A percentile compares a stretch with the other conserved stretches of the same genome.
Conservation (phyloP, 345 rosid genomes). For the Salix caprea region DNA sequence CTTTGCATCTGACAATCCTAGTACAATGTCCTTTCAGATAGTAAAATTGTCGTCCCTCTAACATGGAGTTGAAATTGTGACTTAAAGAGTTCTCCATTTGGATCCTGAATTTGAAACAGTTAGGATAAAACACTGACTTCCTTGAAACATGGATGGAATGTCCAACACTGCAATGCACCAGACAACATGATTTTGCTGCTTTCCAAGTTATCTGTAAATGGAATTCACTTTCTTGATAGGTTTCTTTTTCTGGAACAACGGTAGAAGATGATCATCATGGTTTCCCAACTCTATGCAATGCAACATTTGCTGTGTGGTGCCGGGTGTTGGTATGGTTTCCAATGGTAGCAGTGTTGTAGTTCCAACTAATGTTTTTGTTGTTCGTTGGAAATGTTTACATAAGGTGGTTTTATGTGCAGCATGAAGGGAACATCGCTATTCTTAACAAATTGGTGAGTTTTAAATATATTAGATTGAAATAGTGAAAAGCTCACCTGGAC, state of each 20-base stretch:
- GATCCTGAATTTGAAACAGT: background rate
- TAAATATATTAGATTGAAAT: background rate
- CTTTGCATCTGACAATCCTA: background rate
- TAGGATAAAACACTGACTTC: background rate
- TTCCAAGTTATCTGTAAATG: background rate
- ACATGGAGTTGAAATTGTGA: background rate
- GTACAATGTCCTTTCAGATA: background rate
- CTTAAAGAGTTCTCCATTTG: background rate
- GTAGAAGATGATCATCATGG: constrained; percentile 47
- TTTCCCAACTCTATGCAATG: constrained; percentile 52
- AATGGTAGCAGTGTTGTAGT: background rate
- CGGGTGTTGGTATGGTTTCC: constrained; percentile 55
- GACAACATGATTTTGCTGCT: constrained; percentile 3
- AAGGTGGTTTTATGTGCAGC: constrained; percentile 40
- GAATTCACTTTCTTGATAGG: constrained; percentile 32
- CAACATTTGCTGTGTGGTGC: constrained; percentile 75
- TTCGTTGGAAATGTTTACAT: constrained; percentile 13
- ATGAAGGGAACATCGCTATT: constrained; percentile 66
- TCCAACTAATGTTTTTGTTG: background rate
- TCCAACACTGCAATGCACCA: background rate
- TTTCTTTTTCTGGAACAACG: constrained; percentile 30
- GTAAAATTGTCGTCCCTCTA: background rate
- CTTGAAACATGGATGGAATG: background rate
- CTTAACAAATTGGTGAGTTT: constrained; percentile 56
- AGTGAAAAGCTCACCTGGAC: background rate